Conservation (phyloP, 2,329 filamentous ascomycete genomes). For the Alternaria hordeiaustralica region DNA sequence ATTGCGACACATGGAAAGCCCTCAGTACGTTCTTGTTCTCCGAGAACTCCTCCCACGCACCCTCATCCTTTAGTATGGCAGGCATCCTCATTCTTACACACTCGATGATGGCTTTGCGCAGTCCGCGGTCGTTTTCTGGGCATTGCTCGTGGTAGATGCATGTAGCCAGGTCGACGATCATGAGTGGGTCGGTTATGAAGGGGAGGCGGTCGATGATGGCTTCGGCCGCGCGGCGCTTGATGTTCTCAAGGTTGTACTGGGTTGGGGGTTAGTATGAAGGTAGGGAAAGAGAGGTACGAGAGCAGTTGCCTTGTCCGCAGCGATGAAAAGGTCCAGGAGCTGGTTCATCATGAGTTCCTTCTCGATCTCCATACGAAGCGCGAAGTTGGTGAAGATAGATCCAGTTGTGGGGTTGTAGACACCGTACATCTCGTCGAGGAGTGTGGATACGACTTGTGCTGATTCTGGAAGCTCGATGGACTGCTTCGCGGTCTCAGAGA, state of each 20-base stretch:
- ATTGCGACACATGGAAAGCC: slow-evolving; percentile 15
- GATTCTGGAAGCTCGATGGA: slow-evolving; percentile 24
- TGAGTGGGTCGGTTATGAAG: slow-evolving; percentile 21
- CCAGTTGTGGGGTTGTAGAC: slow-evolving; percentile 22
- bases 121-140: slow-evolving; percentile 21
- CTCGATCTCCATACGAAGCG: slow-evolving; percentile 14
- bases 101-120: slow-evolving; percentile 20
- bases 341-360: slow-evolving; percentile 19
- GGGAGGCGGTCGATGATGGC: slow-evolving; percentile 28
- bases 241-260: slow-evolving; percentile 29
- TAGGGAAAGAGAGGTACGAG: no score
- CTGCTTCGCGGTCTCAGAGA: slow-evolving; percentile 12
- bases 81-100: slow-evolving; percentile 11
- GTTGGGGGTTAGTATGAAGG: neutral
- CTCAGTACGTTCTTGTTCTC: slow-evolving; percentile 16
- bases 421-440: slow-evolving; percentile 30
- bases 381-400: slow-evolving; percentile 29
- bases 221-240: slow-evolving; percentile 19
- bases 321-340: slow-evolving; percentile 25
- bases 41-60: slow-evolving; percentile 19
- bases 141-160: slow-evolving; percentile 9
- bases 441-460: slow-evolving; percentile 4
- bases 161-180: slow-evolving; percentile 21
- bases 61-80: neutral
- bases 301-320: slow-evolving; percentile 26